phyloP scores from a whole-genome alignment of 129 eudicot genomes.

The Mikania micrantha region DNA sequence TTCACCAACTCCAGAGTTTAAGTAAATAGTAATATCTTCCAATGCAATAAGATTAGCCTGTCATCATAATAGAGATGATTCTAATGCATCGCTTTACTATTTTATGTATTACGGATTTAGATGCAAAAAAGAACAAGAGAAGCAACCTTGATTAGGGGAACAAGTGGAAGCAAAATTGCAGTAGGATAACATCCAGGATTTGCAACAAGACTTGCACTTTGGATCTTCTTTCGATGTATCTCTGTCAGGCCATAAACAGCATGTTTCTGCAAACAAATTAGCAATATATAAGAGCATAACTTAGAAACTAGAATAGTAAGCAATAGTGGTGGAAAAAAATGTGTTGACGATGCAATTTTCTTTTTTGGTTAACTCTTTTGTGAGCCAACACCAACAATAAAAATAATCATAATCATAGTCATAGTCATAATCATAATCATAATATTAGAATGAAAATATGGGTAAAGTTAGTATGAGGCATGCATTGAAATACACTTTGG shows the following conservation, averaged over 20 bases:
- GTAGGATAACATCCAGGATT: conserved; percentile 99
- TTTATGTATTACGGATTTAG: too few species aligned
- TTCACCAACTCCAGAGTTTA: conserved; percentile 98
- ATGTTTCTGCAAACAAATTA: conserved; percentile 57
- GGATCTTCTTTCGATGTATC: conserved; percentile 63
- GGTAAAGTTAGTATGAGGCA: too few species aligned
- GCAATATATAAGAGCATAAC: background rate
- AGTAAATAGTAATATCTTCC: conserved; percentile 64
- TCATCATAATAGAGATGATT: too few species aligned
- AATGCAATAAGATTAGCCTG: conserved; percentile 73
- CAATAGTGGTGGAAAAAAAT: background rate
- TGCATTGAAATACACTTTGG: too few species aligned
- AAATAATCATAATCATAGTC: too few species aligned
- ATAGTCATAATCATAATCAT: too few species aligned
- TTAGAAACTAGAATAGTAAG: background rate
- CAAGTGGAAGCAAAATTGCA: conserved; percentile 80
- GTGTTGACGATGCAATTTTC: too few species aligned
- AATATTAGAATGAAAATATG: too few species aligned
- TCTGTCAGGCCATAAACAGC: conserved; percentile 97
- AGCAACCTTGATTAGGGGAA: conserved; percentile 80
- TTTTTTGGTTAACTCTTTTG: too few species aligned
- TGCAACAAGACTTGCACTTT: conserved; percentile 81
- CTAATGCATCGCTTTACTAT: too few species aligned
- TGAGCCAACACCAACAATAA: background rate
- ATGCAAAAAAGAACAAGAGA: conserved; percentile 2